Evolutionary conservation across 2,329 filamentous ascomycete species (phyloP).

Genomic region (Onygenales sp.): DNA sequence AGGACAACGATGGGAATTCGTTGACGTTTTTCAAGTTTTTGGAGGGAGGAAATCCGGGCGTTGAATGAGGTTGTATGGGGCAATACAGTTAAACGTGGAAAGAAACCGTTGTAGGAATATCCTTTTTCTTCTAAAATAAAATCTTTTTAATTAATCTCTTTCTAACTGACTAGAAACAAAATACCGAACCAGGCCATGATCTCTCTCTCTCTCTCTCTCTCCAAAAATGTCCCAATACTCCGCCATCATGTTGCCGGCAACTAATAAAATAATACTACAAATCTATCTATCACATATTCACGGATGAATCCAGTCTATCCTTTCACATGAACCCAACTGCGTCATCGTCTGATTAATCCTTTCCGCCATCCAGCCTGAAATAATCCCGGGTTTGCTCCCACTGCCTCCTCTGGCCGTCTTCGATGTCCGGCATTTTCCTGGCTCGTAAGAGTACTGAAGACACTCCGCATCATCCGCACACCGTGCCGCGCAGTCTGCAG

Average conservation of each 20-base stretch:
- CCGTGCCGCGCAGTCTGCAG: slow-evolving; percentile 1
- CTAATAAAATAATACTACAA: too few relatives aligned
- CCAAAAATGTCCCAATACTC: background rate
- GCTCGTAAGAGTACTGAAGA: slow-evolving; percentile 7
- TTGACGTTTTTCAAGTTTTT: too few relatives aligned
- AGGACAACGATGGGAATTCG: too few relatives aligned
- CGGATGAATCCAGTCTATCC: slow-evolving; percentile 5
- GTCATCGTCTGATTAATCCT: slow-evolving; percentile 3
- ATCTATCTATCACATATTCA: background rate
- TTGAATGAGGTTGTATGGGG: too few relatives aligned
- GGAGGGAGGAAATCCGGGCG: too few relatives aligned
- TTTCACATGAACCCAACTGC: slow-evolving; percentile 4
- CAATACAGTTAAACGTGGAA: too few relatives aligned
- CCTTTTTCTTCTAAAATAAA: too few relatives aligned
- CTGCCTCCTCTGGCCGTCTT: slow-evolving; percentile 1
- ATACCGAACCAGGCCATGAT: background rate
- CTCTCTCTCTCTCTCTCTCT: background rate
- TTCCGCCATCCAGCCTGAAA: slow-evolving; percentile 9
- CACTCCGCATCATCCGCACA: slow-evolving; percentile 5
- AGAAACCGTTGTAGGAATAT: too few relatives aligned
- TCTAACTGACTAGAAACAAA: too few relatives aligned
- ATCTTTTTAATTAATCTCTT: too few relatives aligned
- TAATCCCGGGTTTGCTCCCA: background rate
- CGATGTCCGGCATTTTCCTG: slow-evolving; percentile 6
- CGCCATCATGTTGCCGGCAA: too few relatives aligned